Conservation (phyloP, 169 alveolate genomes). For the Eimeria brunetti region DNA sequence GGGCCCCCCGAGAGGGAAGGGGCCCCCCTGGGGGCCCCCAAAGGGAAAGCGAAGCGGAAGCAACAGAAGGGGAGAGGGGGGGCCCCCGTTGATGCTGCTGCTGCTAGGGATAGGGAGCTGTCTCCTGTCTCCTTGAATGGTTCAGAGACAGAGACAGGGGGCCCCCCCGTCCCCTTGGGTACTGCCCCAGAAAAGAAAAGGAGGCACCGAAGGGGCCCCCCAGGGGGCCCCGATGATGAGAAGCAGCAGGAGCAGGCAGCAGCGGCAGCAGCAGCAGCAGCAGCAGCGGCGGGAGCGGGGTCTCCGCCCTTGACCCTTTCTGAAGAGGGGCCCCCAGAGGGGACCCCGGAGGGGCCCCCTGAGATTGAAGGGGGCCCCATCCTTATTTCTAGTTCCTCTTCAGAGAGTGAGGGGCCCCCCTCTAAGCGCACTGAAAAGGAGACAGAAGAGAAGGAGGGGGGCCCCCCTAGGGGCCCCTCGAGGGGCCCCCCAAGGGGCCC, state of each 20-base stretch:
- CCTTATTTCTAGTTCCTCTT: neutral
- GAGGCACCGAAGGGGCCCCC: conserved; percentile 19
- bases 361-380: neutral
- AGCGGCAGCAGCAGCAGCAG: too few relatives aligned
- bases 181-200: neutral
- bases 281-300: too few relatives aligned
- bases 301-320: too few relatives aligned
- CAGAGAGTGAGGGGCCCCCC: neutral
- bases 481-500: conserved; percentile 28
- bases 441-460: neutral
- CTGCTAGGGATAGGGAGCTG: neutral
- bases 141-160: neutral
- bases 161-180: neutral
- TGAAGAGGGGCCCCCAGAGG: conserved; percentile 1
- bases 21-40: conserved; percentile 24
- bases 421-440: neutral
- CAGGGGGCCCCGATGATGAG: neutral
- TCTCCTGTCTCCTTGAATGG: neutral
- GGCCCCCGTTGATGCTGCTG: conserved; percentile 15
- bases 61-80: neutral
- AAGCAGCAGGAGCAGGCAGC: neutral
- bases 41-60: neutral
- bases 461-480: neutral
- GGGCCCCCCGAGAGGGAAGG: neutral
- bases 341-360: conserved; percentile 9